These are phyloP conservation scores for Diddensiella transvaalensis DNA, from an alignment of 805 yeast genomes.

Conservation along the genomic window DNA sequence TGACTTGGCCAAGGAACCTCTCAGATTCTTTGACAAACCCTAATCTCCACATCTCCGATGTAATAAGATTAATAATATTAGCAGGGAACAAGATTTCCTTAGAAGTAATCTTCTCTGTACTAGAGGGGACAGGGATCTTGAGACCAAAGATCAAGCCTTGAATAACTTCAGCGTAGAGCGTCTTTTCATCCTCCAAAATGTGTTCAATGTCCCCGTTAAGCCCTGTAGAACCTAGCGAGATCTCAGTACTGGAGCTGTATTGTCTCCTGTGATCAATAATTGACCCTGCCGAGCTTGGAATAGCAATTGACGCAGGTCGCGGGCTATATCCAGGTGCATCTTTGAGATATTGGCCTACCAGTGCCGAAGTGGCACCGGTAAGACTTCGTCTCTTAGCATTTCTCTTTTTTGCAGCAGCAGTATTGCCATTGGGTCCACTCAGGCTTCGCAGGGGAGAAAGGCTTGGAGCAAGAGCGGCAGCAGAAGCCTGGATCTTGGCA, in stretches of 20 bases:
- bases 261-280: constrained; percentile 42
- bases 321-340: constrained; percentile 28
- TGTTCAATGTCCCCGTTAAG: constrained; percentile 33
- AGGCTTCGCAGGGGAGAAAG: constrained; percentile 25
- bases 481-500: constrained; percentile 27
- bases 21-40: constrained; percentile 92
- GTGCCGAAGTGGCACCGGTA: constrained; percentile 22
- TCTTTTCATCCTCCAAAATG: constrained; percentile 32
- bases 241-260: constrained; percentile 45
- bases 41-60: constrained; percentile 97
- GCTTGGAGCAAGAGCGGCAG: constrained; percentile 35
- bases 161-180: constrained; percentile 74
- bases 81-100: constrained; percentile 96
- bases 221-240: constrained; percentile 40
- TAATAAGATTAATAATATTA: constrained; percentile 82
- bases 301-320: constrained; percentile 28
- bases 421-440: constrained; percentile 27
- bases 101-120: constrained; percentile 74
- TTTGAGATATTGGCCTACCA: constrained; percentile 14
- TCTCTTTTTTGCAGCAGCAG: constrained; percentile 31
- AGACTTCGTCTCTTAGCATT: constrained; percentile 28
- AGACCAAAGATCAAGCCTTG: constrained; percentile 82
- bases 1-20: constrained; percentile 81
- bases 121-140: constrained; percentile 81
- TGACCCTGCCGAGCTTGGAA: constrained; percentile 22